Evolutionary conservation across 2,329 filamentous ascomycete species (phyloP).

Genomic region (Orbilia blumenaviensis): DNA sequence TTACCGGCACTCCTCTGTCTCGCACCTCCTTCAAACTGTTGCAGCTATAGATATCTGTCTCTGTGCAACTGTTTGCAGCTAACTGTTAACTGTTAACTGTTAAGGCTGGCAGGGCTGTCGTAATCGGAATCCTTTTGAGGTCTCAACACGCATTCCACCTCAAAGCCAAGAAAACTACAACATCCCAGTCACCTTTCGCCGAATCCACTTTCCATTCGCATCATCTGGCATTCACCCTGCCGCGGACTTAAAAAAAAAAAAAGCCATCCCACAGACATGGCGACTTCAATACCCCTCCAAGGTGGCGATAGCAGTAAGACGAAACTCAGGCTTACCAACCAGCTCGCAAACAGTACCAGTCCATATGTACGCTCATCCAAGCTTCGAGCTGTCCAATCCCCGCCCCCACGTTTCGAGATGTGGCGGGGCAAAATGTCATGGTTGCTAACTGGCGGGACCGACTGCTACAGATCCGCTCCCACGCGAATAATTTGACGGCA

Average conservation of each 20-base stretch:
- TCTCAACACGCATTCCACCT: constrained; percentile 12
- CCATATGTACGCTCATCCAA: constrained; percentile 55
- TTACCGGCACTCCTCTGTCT: neutral
- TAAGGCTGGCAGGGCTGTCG: too few species aligned
- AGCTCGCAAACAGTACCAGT: constrained; percentile 55
- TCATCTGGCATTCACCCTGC: neutral
- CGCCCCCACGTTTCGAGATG: constrained; percentile 19
- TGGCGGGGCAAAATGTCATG: constrained; percentile 19
- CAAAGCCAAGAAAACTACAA: constrained; percentile 11
- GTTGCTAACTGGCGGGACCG: constrained; percentile 9
- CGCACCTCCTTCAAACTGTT: neutral
- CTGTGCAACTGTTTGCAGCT: neutral
- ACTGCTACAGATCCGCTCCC: constrained; percentile 70
- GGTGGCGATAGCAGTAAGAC: constrained; percentile 38
- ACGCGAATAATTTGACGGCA: constrained; percentile 81
- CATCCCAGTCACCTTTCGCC: constrained; percentile 25
- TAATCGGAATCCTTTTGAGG: neutral
- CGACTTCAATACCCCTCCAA: constrained; percentile 44
- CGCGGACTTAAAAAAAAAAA: neutral
- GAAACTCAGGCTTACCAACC: constrained; percentile 55
- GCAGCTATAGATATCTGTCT: neutral
- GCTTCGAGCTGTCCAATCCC: constrained; percentile 3
- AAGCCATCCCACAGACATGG: constrained; percentile 11
- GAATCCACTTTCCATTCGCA: constrained; percentile 11
- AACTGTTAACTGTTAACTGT: too few species aligned